Evolutionary conservation across 768 basidiomycete species (phyloP), one percentile per base, ranked within the genome.

Genomic region (Sporobolomyces pararoseus): DNA sequence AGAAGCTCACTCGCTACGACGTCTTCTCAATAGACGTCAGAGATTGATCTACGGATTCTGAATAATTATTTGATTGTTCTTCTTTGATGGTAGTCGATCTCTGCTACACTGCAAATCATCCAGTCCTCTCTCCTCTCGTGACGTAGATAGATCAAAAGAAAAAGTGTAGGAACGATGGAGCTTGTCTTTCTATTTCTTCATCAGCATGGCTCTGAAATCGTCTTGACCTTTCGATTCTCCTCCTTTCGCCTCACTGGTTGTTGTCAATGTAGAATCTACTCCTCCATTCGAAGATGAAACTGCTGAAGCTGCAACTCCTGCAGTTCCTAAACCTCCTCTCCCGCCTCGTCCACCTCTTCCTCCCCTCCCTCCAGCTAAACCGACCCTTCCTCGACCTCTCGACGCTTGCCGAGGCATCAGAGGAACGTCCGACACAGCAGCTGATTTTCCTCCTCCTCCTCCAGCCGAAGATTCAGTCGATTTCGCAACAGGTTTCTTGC

Each of bases 131-230:
- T n/a, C n/a, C n/a, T n/a, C n/a, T n/a, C n/a, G n/a, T n/a, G n/a
- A n/a, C n/a, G n/a, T n/a, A n/a, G n/a, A n/a, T n/a, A n/a, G n/a
- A n/a, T n/a, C n/a, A n/a, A n/a, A n/a, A n/a, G n/a, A n/a, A n/a
- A n/a, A n/a, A n/a, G n/a, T n/a, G n/a, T n/a, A n/a, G n/a, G n/a
- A n/a, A n/a, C n/a, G n/a, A n/a, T n/a, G n/a, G n/a, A n/a, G n/a
- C n/a, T n/a, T n/a, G n/a, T n/a, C n/a, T 51, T 51, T 51, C 25
- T 58, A 35, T 47, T 70, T 66, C 52, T 70, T 70, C 21, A 31
- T 62, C 37, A 94, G 78, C 87, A 94, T 88, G 76, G 87, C 90
- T 66, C 92, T 82, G 79, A 95, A 95, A 75, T 90, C 90, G 74
- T 91, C 87, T 78, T 93, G 91, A 2, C 85, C 77, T 63, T 75